phyloP scores from a whole-genome alignment of 257 asterid species.

The Ilex asprella region DNA sequence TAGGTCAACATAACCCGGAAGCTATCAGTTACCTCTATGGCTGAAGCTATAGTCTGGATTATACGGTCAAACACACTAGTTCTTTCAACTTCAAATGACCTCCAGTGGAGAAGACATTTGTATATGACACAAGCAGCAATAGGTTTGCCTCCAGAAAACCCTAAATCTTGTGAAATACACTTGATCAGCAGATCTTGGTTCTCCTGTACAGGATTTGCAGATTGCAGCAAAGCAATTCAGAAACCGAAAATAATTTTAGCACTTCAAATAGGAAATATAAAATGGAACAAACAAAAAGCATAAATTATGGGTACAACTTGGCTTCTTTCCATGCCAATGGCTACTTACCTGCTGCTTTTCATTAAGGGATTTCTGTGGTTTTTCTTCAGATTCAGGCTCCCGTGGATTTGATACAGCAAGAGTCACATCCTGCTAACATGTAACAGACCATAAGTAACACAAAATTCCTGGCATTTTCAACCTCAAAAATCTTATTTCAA shows the following conservation, averaged over 20 bases:
- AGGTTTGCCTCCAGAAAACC: conserved; percentile 90
- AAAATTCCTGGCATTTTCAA: too few relatives aligned
- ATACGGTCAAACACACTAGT: conserved; percentile 91
- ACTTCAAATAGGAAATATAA: background rate
- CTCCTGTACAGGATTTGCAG: conserved; percentile 52
- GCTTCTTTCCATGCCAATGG: conserved; percentile 6
- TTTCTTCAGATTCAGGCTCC: conserved; percentile 85
- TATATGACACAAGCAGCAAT: conserved; percentile 91
- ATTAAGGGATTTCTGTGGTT: conserved; percentile 80
- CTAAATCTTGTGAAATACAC: conserved; percentile 94
- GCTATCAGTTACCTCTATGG: conserved; percentile 61
- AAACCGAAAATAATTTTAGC: background rate
- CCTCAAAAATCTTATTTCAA: background rate
- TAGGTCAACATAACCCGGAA: background rate
- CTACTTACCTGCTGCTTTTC: conserved; percentile 84
- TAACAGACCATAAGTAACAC: conserved; percentile 6
- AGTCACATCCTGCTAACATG: conserved; percentile 48
- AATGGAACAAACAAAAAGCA: conserved; percentile 1
- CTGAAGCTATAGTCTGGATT: conserved; percentile 77
- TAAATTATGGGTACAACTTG: conserved; percentile 3
- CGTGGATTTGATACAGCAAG: conserved; percentile 48
- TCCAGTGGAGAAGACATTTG: conserved; percentile 98
- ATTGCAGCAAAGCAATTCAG: background rate
- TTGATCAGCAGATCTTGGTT: conserved; percentile 89
- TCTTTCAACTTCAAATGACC: conserved; percentile 98